Evolutionary conservation across 257 asterid genomes (phyloP).

Genomic region (Solanum pennellii): DNA sequence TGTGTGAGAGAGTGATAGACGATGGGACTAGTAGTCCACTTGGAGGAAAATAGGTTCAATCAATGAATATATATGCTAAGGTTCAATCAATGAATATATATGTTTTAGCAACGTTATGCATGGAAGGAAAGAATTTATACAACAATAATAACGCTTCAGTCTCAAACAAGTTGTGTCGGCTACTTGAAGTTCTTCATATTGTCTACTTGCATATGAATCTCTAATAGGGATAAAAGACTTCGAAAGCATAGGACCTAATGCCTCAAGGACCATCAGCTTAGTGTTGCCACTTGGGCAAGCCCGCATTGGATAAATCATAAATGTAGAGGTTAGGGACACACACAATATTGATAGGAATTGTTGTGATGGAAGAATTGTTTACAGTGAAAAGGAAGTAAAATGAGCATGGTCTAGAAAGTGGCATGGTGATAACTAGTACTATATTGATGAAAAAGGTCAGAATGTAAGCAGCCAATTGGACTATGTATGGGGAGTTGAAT

Average conservation of each 20-base stretch:
- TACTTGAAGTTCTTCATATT: neutral
- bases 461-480: neutral
- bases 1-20: neutral
- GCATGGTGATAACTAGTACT: neutral
- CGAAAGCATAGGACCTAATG: neutral
- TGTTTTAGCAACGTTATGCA: neutral
- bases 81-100: neutral
- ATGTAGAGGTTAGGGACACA: neutral
- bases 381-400: neutral
- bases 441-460: neutral
- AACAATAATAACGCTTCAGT: neutral
- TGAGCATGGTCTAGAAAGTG: neutral
- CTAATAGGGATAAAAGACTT: neutral
- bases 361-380: neutral
- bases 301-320: neutral
- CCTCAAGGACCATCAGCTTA: neutral
- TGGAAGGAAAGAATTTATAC: neutral
- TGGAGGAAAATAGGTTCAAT: neutral
- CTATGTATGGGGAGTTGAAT: neutral
- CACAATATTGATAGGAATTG: neutral
- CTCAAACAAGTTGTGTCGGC: neutral
- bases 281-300: neutral
- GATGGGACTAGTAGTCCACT: neutral
- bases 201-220: neutral
- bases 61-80: neutral